phyloP scores from a whole-genome alignment of 129 eudicot genomes.

The Flaveria brownii region DNA sequence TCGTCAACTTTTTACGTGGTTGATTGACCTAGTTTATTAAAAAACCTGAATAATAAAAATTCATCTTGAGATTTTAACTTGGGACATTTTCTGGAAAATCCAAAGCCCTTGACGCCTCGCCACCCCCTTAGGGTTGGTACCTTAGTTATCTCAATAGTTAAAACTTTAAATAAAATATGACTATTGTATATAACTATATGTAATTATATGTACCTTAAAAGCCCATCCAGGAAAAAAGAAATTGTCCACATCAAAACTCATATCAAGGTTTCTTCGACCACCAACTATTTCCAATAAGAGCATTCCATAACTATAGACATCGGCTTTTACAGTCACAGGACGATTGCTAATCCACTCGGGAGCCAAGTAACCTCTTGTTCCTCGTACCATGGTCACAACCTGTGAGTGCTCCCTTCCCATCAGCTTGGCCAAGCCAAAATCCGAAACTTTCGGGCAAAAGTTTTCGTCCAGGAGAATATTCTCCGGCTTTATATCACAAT shows the following conservation, averaged over 20 bases:
- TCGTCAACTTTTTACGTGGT: too few relatives aligned
- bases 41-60: too few relatives aligned
- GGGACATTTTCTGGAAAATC: too few relatives aligned
- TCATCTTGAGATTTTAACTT: too few relatives aligned
- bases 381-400: conserved; percentile 94
- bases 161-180: too few relatives aligned
- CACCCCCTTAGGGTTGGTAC: too few relatives aligned
- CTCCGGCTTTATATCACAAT: conserved; percentile 97
- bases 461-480: conserved; percentile 83
- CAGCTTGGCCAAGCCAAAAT: conserved; percentile 90
- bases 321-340: conserved; percentile 92
- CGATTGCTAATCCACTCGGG: conserved; percentile 98
- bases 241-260: conserved; percentile 69
- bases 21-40: too few relatives aligned
- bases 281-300: conserved; percentile 87
- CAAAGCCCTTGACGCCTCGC: too few relatives aligned
- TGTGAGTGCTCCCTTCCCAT: conserved; percentile 94
- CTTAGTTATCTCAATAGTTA: too few relatives aligned
- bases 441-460: conserved; percentile 87
- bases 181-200: neutral
- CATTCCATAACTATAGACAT: conserved; percentile 98
- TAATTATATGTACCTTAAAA: conserved; percentile 58
- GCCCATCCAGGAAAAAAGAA: conserved; percentile 99
- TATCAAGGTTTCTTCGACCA: conserved; percentile 93
- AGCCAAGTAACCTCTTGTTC: conserved; percentile 95